Evolutionary conservation across 106 monocot genomes (phyloP), one percentile per base, ranked within the genome.

Genomic region (Dendrobium chrysotoxum): DNA sequence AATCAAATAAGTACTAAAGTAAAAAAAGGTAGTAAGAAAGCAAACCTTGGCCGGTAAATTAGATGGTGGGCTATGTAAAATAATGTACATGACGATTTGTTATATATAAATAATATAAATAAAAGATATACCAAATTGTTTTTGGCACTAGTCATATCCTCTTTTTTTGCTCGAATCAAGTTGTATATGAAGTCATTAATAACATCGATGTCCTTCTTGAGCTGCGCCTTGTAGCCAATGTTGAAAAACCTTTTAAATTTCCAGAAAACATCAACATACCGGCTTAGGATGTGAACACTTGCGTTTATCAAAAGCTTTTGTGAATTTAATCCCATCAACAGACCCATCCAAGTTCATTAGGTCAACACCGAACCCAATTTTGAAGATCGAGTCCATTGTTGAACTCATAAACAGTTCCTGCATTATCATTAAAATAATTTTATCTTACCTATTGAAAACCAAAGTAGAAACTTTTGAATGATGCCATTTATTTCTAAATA

Each of bases 391-490:
- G 38, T 84, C 84, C 79, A 84, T 39, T 0, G 84, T 79, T 2
- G 84, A 79, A 46, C 47, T 84, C 79, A 84, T 75, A 42, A 84
- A 75, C 57, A 84, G 54, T 23, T 79, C 79, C 84, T 84, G 53
- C 50, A 16, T 68, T 16, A 35, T 16, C 1, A n/a, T 26, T 71
- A 26, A 71, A n/a, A 15, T 28, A 28, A 4, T 28, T 13, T 31
- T 28, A 12, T 2, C 7, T 9, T 42, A 2, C 42, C 42, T 4
- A 42, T 42, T 42, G 5, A 42, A 42, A 71, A 12, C 11, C 4
- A 28, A 71, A 71, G 26, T 61, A 31, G 30, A 79, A 58, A 7
- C 23, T 6, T 20, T 25, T 35, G 35, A 35, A 35, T 78, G 7
- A 31, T 78, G 17, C 30, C 28, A 38, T 35, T 30, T 6, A 7